Evolutionary conservation across 352 stramenopile species (phyloP).

Genomic region (Pythium chondricola): DNA sequence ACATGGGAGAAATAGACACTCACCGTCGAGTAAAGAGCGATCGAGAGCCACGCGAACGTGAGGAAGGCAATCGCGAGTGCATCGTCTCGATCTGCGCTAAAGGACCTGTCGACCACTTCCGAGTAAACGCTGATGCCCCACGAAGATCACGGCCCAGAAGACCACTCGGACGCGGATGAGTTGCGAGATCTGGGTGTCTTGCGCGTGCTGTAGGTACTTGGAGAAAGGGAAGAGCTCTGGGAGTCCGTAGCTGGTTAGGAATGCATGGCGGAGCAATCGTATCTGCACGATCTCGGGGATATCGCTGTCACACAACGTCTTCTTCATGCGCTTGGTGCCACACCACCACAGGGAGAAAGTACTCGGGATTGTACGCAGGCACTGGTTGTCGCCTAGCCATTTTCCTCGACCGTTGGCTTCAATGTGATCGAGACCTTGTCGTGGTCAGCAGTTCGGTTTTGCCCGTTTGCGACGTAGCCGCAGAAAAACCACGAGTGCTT

Average conservation of each 20-base stretch:
- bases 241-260: slow-evolving; percentile 14
- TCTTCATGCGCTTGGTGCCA: too few relatives aligned
- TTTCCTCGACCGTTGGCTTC: too few relatives aligned
- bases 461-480: slow-evolving; percentile 17
- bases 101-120: too few relatives aligned
- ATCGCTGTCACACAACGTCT: too few relatives aligned
- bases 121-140: too few relatives aligned
- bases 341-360: too few relatives aligned
- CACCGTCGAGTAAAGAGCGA: too few relatives aligned
- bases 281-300: slow-evolving; percentile 13
- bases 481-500: slow-evolving; percentile 25
- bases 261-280: slow-evolving; percentile 19
- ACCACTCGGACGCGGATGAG: slow-evolving; percentile 68
- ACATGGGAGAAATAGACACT: too few relatives aligned
- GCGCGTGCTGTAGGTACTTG: slow-evolving; percentile 63
- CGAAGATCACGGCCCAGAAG: slow-evolving; percentile 31
- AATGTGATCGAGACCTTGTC: too few relatives aligned
- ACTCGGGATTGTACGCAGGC: too few relatives aligned
- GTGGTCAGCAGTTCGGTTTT: slow-evolving; percentile 21
- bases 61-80: slow-evolving; percentile 14
- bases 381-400: too few relatives aligned
- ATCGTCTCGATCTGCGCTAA: too few relatives aligned
- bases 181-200: slow-evolving; percentile 70
- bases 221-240: slow-evolving; percentile 38
- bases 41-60: slow-evolving; percentile 10